A percentile compares a stretch with the other conserved stretches of the same genome.
Evolutionary conservation across 257 asterid genomes (phyloP).

Genomic region (Solanum pinnatisectum): DNA sequence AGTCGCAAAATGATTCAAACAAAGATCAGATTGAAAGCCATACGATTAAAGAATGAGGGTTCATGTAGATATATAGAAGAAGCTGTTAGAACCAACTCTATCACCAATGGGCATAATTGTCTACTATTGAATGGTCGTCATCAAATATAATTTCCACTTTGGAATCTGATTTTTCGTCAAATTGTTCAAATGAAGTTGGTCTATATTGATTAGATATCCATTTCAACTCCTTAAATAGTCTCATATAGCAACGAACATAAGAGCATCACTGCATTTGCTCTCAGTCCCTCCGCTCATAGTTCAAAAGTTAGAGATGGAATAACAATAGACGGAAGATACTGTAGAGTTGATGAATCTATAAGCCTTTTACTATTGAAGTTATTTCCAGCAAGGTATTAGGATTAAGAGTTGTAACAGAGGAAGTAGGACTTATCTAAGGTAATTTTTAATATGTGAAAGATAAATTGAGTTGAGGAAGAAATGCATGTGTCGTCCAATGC

Average conservation of each 20-base stretch:
- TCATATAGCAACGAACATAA: background rate
- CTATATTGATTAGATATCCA: background rate
- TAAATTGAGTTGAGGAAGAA: background rate
- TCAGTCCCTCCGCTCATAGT: background rate
- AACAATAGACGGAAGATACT: background rate
- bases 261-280: background rate
- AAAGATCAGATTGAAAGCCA: background rate
- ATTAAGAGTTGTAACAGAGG: background rate
- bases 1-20: background rate
- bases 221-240: background rate
- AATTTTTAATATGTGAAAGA: background rate
- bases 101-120: background rate
- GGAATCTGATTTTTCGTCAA: background rate
- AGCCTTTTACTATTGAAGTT: background rate
- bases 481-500: background rate
- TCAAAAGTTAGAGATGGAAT: background rate
- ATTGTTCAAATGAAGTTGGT: background rate
- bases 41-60: background rate
- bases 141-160: background rate
- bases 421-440: background rate
- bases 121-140: background rate
- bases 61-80: background rate
- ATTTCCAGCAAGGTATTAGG: background rate
- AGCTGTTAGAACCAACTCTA: background rate
- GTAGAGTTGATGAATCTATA: background rate